Evolutionary conservation across 2,329 filamentous ascomycete species (phyloP).

Genomic region (Tetracladium maxilliforme): DNA sequence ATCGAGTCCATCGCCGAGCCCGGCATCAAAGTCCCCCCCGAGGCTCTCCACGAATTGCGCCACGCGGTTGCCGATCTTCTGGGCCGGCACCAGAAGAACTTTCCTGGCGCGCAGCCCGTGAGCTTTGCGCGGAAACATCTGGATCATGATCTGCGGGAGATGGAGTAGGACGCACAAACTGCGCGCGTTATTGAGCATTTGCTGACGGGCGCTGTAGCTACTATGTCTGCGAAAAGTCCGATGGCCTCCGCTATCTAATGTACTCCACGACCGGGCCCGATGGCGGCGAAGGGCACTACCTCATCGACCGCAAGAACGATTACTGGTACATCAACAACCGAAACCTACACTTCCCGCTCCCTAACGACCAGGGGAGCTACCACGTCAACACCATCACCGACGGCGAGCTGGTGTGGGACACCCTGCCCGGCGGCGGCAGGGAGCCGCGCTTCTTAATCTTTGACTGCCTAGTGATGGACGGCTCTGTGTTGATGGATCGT

Average conservation of each 20-base stretch:
- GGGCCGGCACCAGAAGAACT: slow-evolving; percentile 49
- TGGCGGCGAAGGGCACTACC: slow-evolving; percentile 56
- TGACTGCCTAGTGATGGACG: slow-evolving; percentile 76
- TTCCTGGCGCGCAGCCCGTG: slow-evolving; percentile 88
- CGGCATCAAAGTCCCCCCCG: slow-evolving; percentile 49
- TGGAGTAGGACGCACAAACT: not conserved
- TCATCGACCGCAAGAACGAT: slow-evolving; percentile 96
- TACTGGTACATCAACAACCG: slow-evolving; percentile 69
- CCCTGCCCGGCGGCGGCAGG: slow-evolving; percentile 46
- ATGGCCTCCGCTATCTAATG: slow-evolving; percentile 89
- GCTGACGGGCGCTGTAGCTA: slow-evolving; percentile 37
- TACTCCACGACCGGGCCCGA: slow-evolving; percentile 62
- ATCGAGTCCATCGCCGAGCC: slow-evolving; percentile 45
- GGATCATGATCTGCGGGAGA: slow-evolving; percentile 14
- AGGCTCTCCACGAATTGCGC: slow-evolving; percentile 47
- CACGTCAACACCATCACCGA: slow-evolving; percentile 77
- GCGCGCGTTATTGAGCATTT: not conserved
- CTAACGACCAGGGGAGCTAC: slow-evolving; percentile 46
- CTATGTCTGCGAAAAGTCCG: slow-evolving; percentile 96
- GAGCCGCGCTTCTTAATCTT: slow-evolving; percentile 83
- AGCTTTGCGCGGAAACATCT: slow-evolving; percentile 77
- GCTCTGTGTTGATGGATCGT: slow-evolving; percentile 58
- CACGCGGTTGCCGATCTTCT: slow-evolving; percentile 63
- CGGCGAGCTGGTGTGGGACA: slow-evolving; percentile 84
- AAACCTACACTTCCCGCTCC: slow-evolving; percentile 67